These are phyloP conservation scores for Microcyclosporella mali DNA, from an alignment of 2,329 filamentous ascomycete genomes.

Conservation along the genomic window DNA sequence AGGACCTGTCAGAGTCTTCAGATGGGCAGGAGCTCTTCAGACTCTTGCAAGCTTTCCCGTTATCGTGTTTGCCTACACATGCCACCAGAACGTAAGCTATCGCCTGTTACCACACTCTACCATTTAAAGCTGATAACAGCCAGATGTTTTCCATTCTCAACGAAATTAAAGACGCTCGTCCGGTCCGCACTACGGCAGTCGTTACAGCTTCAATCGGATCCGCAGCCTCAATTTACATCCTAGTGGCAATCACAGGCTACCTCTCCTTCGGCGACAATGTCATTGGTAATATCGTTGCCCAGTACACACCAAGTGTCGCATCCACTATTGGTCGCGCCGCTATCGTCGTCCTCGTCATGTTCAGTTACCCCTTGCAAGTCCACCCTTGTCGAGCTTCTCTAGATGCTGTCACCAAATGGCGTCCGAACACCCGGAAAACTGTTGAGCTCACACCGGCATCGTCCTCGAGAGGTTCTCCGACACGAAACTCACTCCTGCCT, in stretches of 20 bases:
- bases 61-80: constrained; percentile 98
- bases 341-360: constrained; percentile 92
- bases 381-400: constrained; percentile 94
- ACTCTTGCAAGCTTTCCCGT: constrained; percentile 84
- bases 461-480: constrained; percentile 24
- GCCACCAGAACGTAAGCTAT: constrained; percentile 92
- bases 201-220: constrained; percentile 79
- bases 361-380: constrained; percentile 90
- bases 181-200: constrained; percentile 69
- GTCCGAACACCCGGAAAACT: constrained; percentile 44
- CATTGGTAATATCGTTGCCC: constrained; percentile 84
- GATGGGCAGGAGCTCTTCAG: constrained; percentile 72
- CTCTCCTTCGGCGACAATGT: constrained; percentile 89
- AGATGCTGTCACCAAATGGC: constrained; percentile 91
- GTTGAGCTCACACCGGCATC: constrained; percentile 24
- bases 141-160: constrained; percentile 99
- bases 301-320: constrained; percentile 73
- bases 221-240: constrained; percentile 77
- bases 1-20: constrained; percentile 66
- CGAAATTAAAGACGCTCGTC: constrained; percentile 81
- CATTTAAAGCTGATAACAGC: not conserved
- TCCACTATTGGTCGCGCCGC: constrained; percentile 92
- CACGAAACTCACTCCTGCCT: constrained; percentile 24
- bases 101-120: constrained; percentile 4
- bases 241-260: constrained; percentile 93